Percentiles rank a stretch among this genome's conserved stretches.
phyloP scores from a whole-genome alignment of 148 eudicot genomes.

The Beta vulgaris region DNA sequence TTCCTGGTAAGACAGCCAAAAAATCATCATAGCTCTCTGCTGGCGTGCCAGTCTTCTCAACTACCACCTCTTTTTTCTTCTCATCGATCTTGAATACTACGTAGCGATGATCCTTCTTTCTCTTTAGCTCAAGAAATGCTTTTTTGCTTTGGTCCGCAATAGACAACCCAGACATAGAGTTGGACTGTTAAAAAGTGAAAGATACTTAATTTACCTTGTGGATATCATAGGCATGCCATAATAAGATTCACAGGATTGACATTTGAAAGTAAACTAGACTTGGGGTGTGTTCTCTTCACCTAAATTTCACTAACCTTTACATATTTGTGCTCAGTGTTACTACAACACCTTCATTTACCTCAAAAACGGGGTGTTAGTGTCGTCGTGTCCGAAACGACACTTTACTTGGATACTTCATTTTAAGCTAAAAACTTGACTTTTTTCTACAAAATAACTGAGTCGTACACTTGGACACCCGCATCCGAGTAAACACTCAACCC shows the following conservation, averaged over 20 bases:
- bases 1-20: conserved; percentile 47
- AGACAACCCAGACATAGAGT: conserved; percentile 54
- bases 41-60: conserved; percentile 66
- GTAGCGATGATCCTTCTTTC: conserved; percentile 62
- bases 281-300: too few relatives aligned
- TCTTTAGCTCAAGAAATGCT: conserved; percentile 55
- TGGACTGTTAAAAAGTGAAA: conserved; percentile 31
- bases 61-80: conserved; percentile 60
- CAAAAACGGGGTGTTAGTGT: too few relatives aligned
- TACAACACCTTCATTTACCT: too few relatives aligned
- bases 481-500: too few relatives aligned
- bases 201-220: neutral
- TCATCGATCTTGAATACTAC: conserved; percentile 71
- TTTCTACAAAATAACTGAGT: too few relatives aligned
- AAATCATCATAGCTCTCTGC: conserved; percentile 62
- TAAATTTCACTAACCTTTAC: too few relatives aligned
- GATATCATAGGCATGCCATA: neutral
- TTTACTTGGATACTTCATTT: too few relatives aligned
- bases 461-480: too few relatives aligned
- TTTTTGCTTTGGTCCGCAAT: conserved; percentile 54
- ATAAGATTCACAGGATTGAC: neutral
- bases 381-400: too few relatives aligned
- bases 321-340: too few relatives aligned
- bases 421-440: too few relatives aligned
- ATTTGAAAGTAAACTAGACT: neutral